These are phyloP conservation scores for Cordia subcordata DNA, from an alignment of 257 asterid species.

Conservation along the genomic window DNA sequence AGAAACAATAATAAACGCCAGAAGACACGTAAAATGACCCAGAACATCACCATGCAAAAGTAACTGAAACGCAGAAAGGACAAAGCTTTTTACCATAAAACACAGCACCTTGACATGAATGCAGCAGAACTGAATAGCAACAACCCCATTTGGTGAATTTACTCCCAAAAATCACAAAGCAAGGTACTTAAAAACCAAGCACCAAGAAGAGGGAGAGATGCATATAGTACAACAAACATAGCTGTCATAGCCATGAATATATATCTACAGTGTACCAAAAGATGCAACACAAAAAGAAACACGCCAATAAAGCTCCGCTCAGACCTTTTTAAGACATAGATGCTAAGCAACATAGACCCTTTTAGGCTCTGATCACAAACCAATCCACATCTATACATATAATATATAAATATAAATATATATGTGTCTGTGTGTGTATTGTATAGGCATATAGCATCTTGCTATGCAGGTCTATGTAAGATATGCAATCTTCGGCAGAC, in stretches of 20 bases:
- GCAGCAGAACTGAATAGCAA: not conserved
- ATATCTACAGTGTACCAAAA: slow-evolving; percentile 11
- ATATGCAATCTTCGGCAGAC: slow-evolving; percentile 48
- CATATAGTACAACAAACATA: slow-evolving; percentile 13
- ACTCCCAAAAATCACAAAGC: slow-evolving; percentile 3
- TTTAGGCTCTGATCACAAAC: slow-evolving; percentile 9
- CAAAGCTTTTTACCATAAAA: not conserved
- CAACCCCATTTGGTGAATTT: slow-evolving; percentile 10
- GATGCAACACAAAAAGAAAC: slow-evolving; percentile 3
- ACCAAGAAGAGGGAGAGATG: slow-evolving; percentile 3
- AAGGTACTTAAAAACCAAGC: slow-evolving; percentile 12
- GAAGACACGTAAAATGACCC: not conserved
- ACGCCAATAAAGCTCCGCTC: slow-evolving; percentile 1
- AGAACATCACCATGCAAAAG: not conserved
- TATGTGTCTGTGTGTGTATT: no score
- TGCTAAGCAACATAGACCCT: slow-evolving; percentile 10
- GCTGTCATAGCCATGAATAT: slow-evolving; percentile 14
- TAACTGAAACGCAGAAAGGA: not conserved
- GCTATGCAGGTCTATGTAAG: slow-evolving; percentile 37
- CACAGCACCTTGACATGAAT: slow-evolving; percentile 1
- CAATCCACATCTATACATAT: slow-evolving; percentile 15
- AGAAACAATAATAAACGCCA: not conserved
- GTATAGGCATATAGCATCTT: slow-evolving; percentile 37
- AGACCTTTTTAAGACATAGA: not conserved
- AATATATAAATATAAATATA: no score